Conservation (phyloP, 1,284 basidiomycete genomes). For the Apiotrichum sp. region DNA sequence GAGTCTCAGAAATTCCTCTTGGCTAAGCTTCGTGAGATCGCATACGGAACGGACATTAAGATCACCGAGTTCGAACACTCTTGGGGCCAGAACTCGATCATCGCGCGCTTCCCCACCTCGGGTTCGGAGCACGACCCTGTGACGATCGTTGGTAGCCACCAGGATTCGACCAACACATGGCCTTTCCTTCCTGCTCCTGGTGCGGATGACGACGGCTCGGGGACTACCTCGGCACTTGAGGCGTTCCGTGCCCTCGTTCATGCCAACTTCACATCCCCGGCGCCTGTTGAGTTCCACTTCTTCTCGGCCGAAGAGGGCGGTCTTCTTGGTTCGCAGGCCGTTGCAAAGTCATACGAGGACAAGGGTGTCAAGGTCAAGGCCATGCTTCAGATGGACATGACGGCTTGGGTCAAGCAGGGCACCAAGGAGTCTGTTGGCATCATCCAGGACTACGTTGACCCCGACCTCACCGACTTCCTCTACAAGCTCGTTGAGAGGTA, state of each 20-base stretch:
- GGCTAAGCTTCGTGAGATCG: slow-evolving; percentile 65
- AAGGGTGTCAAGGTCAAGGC: slow-evolving; percentile 64
- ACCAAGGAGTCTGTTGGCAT: slow-evolving; percentile 82
- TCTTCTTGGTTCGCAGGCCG: slow-evolving; percentile 88
- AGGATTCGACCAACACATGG: slow-evolving; percentile 83
- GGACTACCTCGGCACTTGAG: slow-evolving; percentile 86
- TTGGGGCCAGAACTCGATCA: slow-evolving; percentile 90
- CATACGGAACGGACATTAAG: slow-evolving; percentile 58
- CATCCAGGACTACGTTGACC: slow-evolving; percentile 79
- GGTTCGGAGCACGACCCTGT: slow-evolving; percentile 44
- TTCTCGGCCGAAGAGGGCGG: slow-evolving; percentile 93
- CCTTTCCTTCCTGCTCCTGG: slow-evolving; percentile 78
- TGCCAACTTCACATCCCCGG: slow-evolving; percentile 66
- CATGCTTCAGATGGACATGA: slow-evolving; percentile 86
- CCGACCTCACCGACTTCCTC: slow-evolving; percentile 65
- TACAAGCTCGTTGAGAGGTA: slow-evolving; percentile 65
- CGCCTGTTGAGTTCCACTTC: slow-evolving; percentile 88
- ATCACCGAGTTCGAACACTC: slow-evolving; percentile 75
- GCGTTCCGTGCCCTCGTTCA: slow-evolving; percentile 74
- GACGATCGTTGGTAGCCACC: slow-evolving; percentile 72
- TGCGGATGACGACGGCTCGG: slow-evolving; percentile 83
- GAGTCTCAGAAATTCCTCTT: slow-evolving; percentile 75
- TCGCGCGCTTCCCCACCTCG: slow-evolving; percentile 52
- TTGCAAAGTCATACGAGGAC: slow-evolving; percentile 70
- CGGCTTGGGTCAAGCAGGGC: slow-evolving; percentile 86